Evolutionary conservation across 2,329 filamentous ascomycete genomes (phyloP), one percentile per base, ranked within the genome.

Genomic region (Aureobasidium uvarum): DNA sequence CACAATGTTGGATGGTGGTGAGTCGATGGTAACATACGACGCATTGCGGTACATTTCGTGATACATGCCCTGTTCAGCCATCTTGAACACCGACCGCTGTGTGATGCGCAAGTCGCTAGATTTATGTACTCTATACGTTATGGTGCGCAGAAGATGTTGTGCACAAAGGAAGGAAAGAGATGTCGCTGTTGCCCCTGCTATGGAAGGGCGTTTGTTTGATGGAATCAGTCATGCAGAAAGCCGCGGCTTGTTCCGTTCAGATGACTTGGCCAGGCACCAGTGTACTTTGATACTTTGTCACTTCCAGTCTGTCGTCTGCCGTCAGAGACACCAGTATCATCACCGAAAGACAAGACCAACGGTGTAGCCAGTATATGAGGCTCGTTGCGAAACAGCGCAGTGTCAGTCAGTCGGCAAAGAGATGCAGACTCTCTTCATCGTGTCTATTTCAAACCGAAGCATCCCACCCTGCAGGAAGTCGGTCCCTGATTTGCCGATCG

Each of bases 11-110:
- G 62, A 66, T 58, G 62, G 46, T 67, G 48, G 64, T 63, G 66
- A 69, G 72, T 73, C 69, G 13, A 73, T 72, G 67, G 65, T 25
- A 14, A 18, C 2, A n/a, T 91, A 98, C 95, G 94, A 98, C 87
- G 92, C 96, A 82, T 93, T 89, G 74, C 95, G 91, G 80, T 99
- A 99, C 75, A 99, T 88, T 86, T 99, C 95, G 80, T 98, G 99
- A 82, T 86, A 88, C 70, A 84, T 77, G 69, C 83, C 68, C 38
- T 63, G 77, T 72, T 79, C 73, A 76, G 79, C 81, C 81, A 83
- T 83, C 60, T 68, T 79, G 69, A 18, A 33, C 23, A 25, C 45
- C 20, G 39, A 20, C 18, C 18, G 39, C 41, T 43, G 36, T 33
- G 45, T 39, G 18, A 10, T 64, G 51, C 39, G 62, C 39, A 23